phyloP scores from a whole-genome alignment of 169 alveolate species.

The Eimeria sp. region DNA sequence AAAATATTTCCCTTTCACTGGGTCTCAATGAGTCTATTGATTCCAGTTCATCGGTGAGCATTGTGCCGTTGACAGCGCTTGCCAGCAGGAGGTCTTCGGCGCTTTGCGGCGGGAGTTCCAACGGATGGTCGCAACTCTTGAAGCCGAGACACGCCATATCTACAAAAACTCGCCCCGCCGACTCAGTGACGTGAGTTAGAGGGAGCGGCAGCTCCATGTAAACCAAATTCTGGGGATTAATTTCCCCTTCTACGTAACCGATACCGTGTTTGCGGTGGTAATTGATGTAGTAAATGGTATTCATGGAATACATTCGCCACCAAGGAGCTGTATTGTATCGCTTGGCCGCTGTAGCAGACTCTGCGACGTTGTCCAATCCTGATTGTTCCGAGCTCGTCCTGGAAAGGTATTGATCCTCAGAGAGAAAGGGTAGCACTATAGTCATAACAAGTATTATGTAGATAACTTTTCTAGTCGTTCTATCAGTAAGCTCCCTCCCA shows the following conservation, averaged over 20 bases:
- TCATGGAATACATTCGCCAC: slow-evolving; percentile 72
- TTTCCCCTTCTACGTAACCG: slow-evolving; percentile 58
- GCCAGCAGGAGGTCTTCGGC: slow-evolving; percentile 33
- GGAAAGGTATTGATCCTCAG: slow-evolving; percentile 32
- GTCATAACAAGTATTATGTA: slow-evolving; percentile 67
- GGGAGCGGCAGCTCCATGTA: slow-evolving; percentile 74
- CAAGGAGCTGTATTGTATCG: slow-evolving; percentile 51
- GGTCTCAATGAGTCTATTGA: slow-evolving; percentile 60
- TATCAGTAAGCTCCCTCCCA: slow-evolving; percentile 92
- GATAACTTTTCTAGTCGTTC: slow-evolving; percentile 90
- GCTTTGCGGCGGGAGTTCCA: slow-evolving; percentile 64
- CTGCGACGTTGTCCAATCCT: slow-evolving; percentile 69
- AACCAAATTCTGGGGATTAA: slow-evolving; percentile 35
- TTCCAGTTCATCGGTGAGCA: slow-evolving; percentile 76
- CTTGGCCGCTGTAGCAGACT: slow-evolving; percentile 77
- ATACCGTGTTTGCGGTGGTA: slow-evolving; percentile 75
- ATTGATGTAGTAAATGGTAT: slow-evolving; percentile 47
- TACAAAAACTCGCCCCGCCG: slow-evolving; percentile 67
- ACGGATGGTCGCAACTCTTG: slow-evolving; percentile 50
- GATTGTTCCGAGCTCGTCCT: slow-evolving; percentile 50
- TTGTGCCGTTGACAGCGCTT: slow-evolving; percentile 66
- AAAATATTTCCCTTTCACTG: slow-evolving; percentile 53
- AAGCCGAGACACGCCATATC: slow-evolving; percentile 74
- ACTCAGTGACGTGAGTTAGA: slow-evolving; percentile 54
- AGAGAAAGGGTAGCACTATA: slow-evolving; percentile 43